Conservation (phyloP, 2,329 filamentous ascomycete genomes). For the Pseudodiploospora longispora region DNA sequence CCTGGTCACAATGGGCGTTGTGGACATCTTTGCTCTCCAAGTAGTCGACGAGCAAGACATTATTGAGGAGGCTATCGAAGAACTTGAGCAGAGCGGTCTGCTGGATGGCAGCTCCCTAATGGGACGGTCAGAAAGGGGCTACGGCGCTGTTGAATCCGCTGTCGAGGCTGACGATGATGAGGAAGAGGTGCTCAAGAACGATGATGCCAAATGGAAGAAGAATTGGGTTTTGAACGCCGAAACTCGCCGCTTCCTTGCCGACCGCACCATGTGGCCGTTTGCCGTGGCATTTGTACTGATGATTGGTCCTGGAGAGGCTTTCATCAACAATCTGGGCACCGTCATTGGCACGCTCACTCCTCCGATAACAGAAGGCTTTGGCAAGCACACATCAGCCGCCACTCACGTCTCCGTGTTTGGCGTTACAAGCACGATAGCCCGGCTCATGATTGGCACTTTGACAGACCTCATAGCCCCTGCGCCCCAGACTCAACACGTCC, state of each 20-base stretch:
- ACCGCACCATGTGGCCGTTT: constrained; percentile 94
- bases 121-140: constrained; percentile 43
- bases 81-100: constrained; percentile 81
- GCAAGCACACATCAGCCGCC: constrained; percentile 53
- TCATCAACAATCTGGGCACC: constrained; percentile 94
- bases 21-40: constrained; percentile 66
- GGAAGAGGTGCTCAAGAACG: constrained; percentile 34
- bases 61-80: constrained; percentile 83
- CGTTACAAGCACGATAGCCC: constrained; percentile 80
- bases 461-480: constrained; percentile 77
- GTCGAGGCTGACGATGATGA: constrained; percentile 37
- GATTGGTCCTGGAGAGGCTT: constrained; percentile 91
- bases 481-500: constrained; percentile 51
- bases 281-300: constrained; percentile 87
- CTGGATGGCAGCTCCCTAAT: constrained; percentile 71
- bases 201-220: constrained; percentile 62
- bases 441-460: constrained; percentile 80
- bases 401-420: constrained; percentile 93
- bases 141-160: constrained; percentile 51
- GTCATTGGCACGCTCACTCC: constrained; percentile 79
- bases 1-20: constrained; percentile 60
- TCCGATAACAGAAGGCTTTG: constrained; percentile 36
- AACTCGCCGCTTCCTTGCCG: constrained; percentile 73
- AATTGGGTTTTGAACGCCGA: constrained; percentile 87
- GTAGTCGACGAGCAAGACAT: constrained; percentile 80